Evolutionary conservation across 768 basidiomycete species (phyloP), one percentile per base, ranked within the genome.

Genomic region (Daedaleopsis sinensis): DNA sequence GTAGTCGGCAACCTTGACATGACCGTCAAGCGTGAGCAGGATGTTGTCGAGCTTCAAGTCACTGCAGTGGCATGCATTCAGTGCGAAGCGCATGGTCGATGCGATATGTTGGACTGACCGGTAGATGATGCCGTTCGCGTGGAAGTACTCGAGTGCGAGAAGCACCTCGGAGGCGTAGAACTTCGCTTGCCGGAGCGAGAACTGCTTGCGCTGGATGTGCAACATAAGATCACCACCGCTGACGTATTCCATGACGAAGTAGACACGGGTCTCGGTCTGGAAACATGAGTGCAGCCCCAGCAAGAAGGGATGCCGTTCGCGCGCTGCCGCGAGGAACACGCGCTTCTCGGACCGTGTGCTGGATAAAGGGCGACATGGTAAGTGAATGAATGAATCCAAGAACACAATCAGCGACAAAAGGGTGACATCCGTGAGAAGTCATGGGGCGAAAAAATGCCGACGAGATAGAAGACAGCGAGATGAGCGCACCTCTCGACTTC

Each of bases 221-320:
- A 98, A 81, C 97, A 99, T 98, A 61, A 99, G 84, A 79, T 99
- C 97, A 67, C 97, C 97, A 61, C 97, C 97, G 70, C 94, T 95
- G 64, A 99, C 91, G 76, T 98, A 99, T 78, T 98, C 97, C 97
- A 99, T 98, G 68, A 98, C 97, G 72, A 99, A 98, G 80, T 99
- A 99, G 54, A 99, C 90, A 21, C 97, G 90, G 5, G 97, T 98
- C 76, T 98, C 97, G 5, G 97, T 98, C 78, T 99, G 97, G 87
- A 99, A 99, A 80, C 97, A 98, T 16, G 96, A 98, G 72, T 98
- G 97, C 43, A 99, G 81, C 13, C 91, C 93, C 64, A 99, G 89
- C 44, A 99, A 78, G 86, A 99, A 99, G 0, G 97, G 97, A 78
- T 99, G 97, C 5, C 96, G 87, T 73, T 98, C 95, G 62, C 90